Evolutionary conservation across 495 filamentous ascomycete genomes (phyloP), one percentile per base, ranked within the genome.

Genomic region (Trichoderma orchidacearum): DNA sequence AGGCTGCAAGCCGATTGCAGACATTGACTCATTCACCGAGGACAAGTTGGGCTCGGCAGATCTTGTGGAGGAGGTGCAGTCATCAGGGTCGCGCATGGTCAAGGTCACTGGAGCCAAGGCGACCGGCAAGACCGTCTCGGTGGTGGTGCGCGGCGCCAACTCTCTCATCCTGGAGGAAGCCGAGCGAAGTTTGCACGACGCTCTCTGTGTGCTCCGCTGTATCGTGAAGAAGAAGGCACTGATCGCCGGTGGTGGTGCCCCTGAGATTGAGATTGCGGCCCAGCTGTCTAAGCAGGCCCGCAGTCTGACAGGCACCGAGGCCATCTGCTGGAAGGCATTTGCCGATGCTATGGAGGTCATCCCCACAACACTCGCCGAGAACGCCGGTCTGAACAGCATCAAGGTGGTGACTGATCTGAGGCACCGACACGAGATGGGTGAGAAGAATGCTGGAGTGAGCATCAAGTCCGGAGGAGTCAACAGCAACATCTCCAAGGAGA

Each of bases 211-310:
- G 41, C 91, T 98, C 64, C 87, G 93, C 58, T 98, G 93, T 66
- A 77, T 98, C 29, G 93, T 98, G 62, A 98, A 98, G 84, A 96
- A 96, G 83, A 92, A 89, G 70, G 93, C 93, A 17, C 79, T 98
- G 54, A 93, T 98, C 60, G 92, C 93, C 21, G 93, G 93, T 70
- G 93, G 93, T 62, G 93, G 93, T 63, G 93, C 93, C 8, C 89
- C 93, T 11, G 93, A 98, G 69, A 90, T 97, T 58, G 88, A 96
- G 71, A 89, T 97, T 59, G 87, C 93, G 11, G 83, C 92, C 35
- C 73, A 83, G 45, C 79, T 98, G 15, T 79, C 84, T 55, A 85
- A 85, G 71, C 84, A 87, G 63, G 81, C 90, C n/a, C 85, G 89
- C 62, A 80, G 80, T 45, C 79, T 95, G 30, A 83, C 81, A 0